Conservation (phyloP, 1,284 basidiomycete species). For the Tylopilus sp. region DNA sequence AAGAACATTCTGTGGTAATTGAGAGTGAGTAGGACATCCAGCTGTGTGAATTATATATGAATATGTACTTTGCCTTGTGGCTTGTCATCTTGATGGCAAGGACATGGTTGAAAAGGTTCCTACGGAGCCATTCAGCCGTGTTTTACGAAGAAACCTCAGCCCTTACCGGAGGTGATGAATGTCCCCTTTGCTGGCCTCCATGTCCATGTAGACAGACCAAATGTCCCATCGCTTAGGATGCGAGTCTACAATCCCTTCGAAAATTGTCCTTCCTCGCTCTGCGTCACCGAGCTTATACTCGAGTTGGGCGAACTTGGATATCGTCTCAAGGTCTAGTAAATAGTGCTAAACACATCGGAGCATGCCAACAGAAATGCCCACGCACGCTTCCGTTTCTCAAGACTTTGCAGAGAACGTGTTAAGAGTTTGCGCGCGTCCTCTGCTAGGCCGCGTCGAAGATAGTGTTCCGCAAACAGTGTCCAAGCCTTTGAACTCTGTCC, state of each 20-base stretch:
- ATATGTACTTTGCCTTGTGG: slow-evolving; percentile 90
- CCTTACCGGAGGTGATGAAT: slow-evolving; percentile 81
- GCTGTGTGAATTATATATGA: slow-evolving; percentile 2
- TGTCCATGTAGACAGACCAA: slow-evolving; percentile 98
- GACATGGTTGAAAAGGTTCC: slow-evolving; percentile 88
- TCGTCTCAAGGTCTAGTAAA: slow-evolving; percentile 88
- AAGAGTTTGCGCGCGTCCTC: slow-evolving; percentile 90
- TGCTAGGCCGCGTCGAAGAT: slow-evolving; percentile 75
- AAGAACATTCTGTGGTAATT: slow-evolving; percentile 77
- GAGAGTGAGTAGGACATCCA: slow-evolving; percentile 14
- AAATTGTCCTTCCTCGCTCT: slow-evolving; percentile 95
- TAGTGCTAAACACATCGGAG: slow-evolving; percentile 9
- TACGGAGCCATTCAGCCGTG: slow-evolving; percentile 43
- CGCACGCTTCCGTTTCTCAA: slow-evolving; percentile 96
- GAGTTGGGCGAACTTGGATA: slow-evolving; percentile 93
- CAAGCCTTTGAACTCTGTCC: slow-evolving; percentile 92
- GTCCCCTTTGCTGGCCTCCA: slow-evolving; percentile 86
- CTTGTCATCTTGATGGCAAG: slow-evolving; percentile 89
- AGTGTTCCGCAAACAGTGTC: slow-evolving; percentile 89
- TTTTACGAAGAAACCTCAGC: slow-evolving; percentile 9
- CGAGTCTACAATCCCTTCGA: slow-evolving; percentile 95
- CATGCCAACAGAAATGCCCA: slow-evolving; percentile 23
- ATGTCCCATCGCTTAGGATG: slow-evolving; percentile 96
- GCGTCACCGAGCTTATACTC: slow-evolving; percentile 96
- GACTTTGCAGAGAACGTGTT: slow-evolving; percentile 90